Base-by-base conservation (phyloP, 73 alveolate genomes). In the Blepharisma stoltei region DNA sequence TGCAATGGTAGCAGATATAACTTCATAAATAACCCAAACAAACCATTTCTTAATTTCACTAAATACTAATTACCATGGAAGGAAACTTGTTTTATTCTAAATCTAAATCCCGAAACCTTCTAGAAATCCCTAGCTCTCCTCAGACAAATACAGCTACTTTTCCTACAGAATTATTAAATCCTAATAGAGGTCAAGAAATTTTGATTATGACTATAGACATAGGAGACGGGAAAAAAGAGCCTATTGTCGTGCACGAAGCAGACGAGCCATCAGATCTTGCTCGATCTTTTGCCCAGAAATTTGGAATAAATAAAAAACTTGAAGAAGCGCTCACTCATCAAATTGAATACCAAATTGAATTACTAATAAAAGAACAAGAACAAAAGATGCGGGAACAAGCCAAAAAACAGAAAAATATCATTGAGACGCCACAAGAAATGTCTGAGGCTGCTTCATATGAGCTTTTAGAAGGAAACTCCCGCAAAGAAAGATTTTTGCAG, bases 181-280 rank as follows among this genome's bases (percentile, higher is more conserved):
- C 41, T 32, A 60, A 25, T 47, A n/a, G 73, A 25, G 73, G 73
- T 20, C 73, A 60, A 25, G 73, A 60, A 60, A 60, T 60, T 1
- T 25, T 60, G 18, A 38, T 60, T 14, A 60, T 60, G 73, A 60
- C 73, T 20, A 38, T 60, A 25, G 23, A 60, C 73, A 60, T 60
- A 14, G 23, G 49, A n/a, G 73, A 60, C 18, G 23, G 18, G 2
- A 60, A 25, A 60, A 60, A 60, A 5, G 73, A 60, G 46, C 37
- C 14, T 14, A 60, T 60, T 18, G 23, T 60, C 0, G 73, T 60
- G 11, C 73, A 60, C 73, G 73, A 60, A 5, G 14, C 14, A 8
- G 73, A 60, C 73, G 45, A 60, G 49, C 73, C 73, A 14, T n/a
- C 14, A 60, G 48, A 18, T 3, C 46, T 60, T 9, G 73, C 73